Percentiles rank a stretch among this genome's conserved stretches.
phyloP scores from a whole-genome alignment of 2,329 filamentous ascomycete genomes.

The Pseudogymnoascus sp. region DNA sequence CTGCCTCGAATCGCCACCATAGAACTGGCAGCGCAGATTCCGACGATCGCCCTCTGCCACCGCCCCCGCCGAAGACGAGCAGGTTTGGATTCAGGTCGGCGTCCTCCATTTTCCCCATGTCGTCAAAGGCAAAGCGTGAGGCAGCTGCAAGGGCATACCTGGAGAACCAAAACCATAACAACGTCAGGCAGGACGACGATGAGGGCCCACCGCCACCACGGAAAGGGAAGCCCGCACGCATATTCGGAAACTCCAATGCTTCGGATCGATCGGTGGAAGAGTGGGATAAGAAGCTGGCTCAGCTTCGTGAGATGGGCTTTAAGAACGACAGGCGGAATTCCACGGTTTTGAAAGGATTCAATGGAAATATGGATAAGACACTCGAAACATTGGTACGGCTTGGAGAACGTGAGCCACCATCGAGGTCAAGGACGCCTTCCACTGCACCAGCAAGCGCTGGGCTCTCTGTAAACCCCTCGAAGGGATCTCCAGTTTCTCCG shows the following conservation, averaged over 20 bases:
- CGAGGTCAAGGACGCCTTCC: slow-evolving; percentile 49
- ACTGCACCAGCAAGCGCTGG: slow-evolving; percentile 27
- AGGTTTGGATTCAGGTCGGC: slow-evolving; percentile 59
- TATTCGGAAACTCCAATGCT: slow-evolving; percentile 63
- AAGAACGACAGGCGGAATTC: slow-evolving; percentile 72
- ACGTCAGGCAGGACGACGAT: slow-evolving; percentile 23
- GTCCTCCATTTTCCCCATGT: slow-evolving; percentile 42
- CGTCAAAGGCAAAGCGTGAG: slow-evolving; percentile 39
- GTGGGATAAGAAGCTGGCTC: slow-evolving; percentile 67
- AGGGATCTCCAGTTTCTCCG: slow-evolving; percentile 17
- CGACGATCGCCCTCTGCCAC: slow-evolving; percentile 46
- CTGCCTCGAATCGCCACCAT: slow-evolving; percentile 41
- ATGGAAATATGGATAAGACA: slow-evolving; percentile 77
- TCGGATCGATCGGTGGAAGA: slow-evolving; percentile 37
- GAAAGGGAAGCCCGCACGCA: slow-evolving; percentile 51
- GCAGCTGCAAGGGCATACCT: slow-evolving; percentile 16
- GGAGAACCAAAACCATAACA: slow-evolving; percentile 28
- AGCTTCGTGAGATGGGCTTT: slow-evolving; percentile 87
- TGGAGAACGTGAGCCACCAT: slow-evolving; percentile 53
- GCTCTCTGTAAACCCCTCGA: slow-evolving; percentile 24
- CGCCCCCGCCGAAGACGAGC: slow-evolving; percentile 51
- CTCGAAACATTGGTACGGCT: slow-evolving; percentile 78
- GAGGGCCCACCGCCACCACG: slow-evolving; percentile 22
- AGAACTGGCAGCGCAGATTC: slow-evolving; percentile 38
- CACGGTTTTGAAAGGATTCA: slow-evolving; percentile 71